Percentiles rank a stretch among this genome's conserved stretches.
Evolutionary conservation across 306 rosid genomes (phyloP).

Genomic region (Cicer yamashitae): DNA sequence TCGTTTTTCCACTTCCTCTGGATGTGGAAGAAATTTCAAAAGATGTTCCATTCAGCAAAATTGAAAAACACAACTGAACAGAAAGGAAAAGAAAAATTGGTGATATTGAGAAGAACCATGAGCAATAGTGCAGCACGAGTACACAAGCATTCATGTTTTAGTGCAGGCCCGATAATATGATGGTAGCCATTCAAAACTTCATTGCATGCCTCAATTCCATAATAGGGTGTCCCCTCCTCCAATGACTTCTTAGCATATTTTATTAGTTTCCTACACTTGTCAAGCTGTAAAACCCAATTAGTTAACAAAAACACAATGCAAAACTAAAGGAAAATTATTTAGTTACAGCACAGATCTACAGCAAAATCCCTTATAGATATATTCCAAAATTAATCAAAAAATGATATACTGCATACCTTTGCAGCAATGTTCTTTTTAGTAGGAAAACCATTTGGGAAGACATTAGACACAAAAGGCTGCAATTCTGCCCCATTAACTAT

Average conservation of each 20-base stretch:
- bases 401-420: conserved; percentile 52
- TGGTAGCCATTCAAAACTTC: conserved; percentile 79
- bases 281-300: conserved; percentile 69
- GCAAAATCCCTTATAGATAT: conserved; percentile 25
- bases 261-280: conserved; percentile 72
- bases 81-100: conserved; percentile 21
- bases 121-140: conserved; percentile 80
- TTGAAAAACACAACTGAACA: conserved; percentile 8
- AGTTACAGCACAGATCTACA: conserved; percentile 9
- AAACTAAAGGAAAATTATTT: conserved; percentile 33
- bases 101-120: conserved; percentile 62
- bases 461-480: conserved; percentile 56
- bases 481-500: conserved; percentile 59
- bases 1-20: conserved; percentile 99
- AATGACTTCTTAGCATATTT: conserved; percentile 67
- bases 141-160: conserved; percentile 74
- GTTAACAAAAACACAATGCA: conserved; percentile 40
- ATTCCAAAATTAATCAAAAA: conserved; percentile 12
- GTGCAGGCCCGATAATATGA: conserved; percentile 54
- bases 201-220: conserved; percentile 90
- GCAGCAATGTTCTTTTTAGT: conserved; percentile 51
- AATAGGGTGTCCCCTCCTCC: conserved; percentile 56
- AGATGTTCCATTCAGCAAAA: conserved; percentile 31
- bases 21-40: conserved; percentile 29
- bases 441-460: conserved; percentile 54